phyloP scores from a whole-genome alignment of 2,329 filamentous ascomycete genomes.

The Daldinia eschscholtzii region DNA sequence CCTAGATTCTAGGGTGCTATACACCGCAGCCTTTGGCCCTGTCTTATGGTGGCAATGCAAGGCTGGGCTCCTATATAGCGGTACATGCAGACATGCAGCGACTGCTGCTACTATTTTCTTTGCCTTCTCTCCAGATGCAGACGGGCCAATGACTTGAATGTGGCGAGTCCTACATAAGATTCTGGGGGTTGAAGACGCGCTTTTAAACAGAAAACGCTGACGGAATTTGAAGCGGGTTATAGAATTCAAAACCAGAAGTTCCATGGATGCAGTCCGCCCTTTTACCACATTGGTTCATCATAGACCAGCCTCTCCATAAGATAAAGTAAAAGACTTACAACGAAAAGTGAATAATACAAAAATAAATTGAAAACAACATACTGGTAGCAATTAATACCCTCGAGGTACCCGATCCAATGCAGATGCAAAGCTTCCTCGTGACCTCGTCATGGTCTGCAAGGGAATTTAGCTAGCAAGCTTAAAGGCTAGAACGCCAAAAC shows the following conservation, averaged over 20 bases:
- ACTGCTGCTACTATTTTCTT: slow-evolving; percentile 48
- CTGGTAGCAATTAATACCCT: slow-evolving; percentile 16
- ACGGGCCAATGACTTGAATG: slow-evolving; percentile 31
- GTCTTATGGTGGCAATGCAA: slow-evolving; percentile 59
- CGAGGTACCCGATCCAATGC: slow-evolving; percentile 14
- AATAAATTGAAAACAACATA: slow-evolving; percentile 20
- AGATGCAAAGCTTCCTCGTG: slow-evolving; percentile 27
- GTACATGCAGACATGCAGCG: slow-evolving; percentile 49
- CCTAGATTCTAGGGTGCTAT: slow-evolving; percentile 54
- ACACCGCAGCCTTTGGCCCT: slow-evolving; percentile 71
- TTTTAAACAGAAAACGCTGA: slow-evolving; percentile 44
- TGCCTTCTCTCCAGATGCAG: slow-evolving; percentile 40
- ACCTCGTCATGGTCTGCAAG: slow-evolving; percentile 38
- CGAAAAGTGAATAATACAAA: neutral
- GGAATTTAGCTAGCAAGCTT: slow-evolving; percentile 14
- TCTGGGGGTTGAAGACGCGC: slow-evolving; percentile 40
- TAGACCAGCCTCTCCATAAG: slow-evolving; percentile 50
- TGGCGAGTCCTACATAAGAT: slow-evolving; percentile 29
- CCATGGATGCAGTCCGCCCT: slow-evolving; percentile 58
- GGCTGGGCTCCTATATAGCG: slow-evolving; percentile 66
- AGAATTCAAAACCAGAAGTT: slow-evolving; percentile 56
- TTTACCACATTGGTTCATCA: slow-evolving; percentile 63
- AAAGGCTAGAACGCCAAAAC: slow-evolving; percentile 18
- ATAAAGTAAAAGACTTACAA: neutral
- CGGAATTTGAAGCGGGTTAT: slow-evolving; percentile 45